Evolutionary conservation across 306 rosid genomes (phyloP), one percentile per base, ranked within the genome.

Genomic region (Ceratonia siliqua): DNA sequence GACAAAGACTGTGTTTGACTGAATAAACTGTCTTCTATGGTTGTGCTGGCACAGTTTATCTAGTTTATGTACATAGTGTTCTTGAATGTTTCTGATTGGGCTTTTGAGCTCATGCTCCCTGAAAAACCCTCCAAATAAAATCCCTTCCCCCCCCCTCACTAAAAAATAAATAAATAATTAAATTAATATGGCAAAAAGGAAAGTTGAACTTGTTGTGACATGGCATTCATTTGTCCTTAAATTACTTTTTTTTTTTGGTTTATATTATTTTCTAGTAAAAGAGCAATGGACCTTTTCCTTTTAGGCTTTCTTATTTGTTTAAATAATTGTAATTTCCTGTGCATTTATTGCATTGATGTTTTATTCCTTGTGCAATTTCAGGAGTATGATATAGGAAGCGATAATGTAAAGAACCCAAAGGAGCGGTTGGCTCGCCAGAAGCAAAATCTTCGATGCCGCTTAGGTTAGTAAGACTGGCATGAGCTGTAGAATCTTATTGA

Each of bases 341-440:
- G 15, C 62, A 5, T 64, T 27, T 68, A 52, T 20, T 61, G 21
- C 18, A 12, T 39, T 43, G 38, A 61, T 33, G 39, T 62, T 62
- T 79, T 38, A 17, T 59, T 50, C 18, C 62, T 24, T 77, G 15
- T 80, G 81, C 67, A 39, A 27, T 80, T 84, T 84, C 92, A 94
- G 98, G 98, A 94, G 83, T 94, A 88, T 35, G 98, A 94, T 82
- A 75, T 89, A 14, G 86, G 79, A 57, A 89, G 61, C 83, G 98
- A 94, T 61, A 90, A 77, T 62, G 52, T 54, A 77, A 91, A 91
- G 81, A 91, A 82, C 73, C 92, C 98, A 5, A 91, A 84, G 88
- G 96, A 94, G 83, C 87, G 96, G 17, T 74, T 94, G 87, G 98
- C 94, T 80, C 94, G 96, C 65, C 98, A 94, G 61, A 94, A 94